Evolutionary conservation across 805 yeast species (phyloP), one percentile per base, ranked within the genome.

Genomic region (Metschnikowia lachancei): DNA sequence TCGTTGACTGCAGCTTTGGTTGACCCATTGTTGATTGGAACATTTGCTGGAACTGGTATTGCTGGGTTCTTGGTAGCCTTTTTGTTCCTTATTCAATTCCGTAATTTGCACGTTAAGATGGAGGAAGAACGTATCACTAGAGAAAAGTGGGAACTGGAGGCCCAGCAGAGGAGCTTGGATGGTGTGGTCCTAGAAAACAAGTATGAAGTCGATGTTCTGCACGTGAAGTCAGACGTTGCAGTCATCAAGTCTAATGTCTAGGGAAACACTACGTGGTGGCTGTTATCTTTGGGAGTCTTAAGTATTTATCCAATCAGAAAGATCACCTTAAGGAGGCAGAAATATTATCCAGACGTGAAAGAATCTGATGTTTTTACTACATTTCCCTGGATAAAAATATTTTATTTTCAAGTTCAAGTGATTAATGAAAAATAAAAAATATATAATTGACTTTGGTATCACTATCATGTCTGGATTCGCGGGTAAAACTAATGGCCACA

Each of bases 1-100:
- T 75, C 69, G 24, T 58, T 67, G 43, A 63, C 73, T 17, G 70
- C 72, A 18, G 70, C 74, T 7, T 57, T 71, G 50, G 52, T 53
- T 18, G 77, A 72, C 51, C 77, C 77, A 9, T 50, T 67, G 44
- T 61, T 72, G 50, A 67, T 72, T 39, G 67, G 74, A 65, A 74
- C 75, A 19, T 72, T 70, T 50, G 69, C 64, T 17, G 76, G 65
- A 39, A 54, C 68, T 44, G 69, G 73, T 4, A 60, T 60, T 32
- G 75, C 70, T 1, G 70, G 72, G 37, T 61, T 55, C 19, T 50
- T 67, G 18, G 54, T 64, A 13, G 73, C 74, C 3, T 44, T 61
- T 37, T 53, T 49, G 12, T 70, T 72, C 49, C 45, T 61, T 50
- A 62, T 62, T 43, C 68, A 64, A 53, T 65, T 67, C 62, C 60